These are phyloP conservation scores for Talaromyces sp. DNA, from an alignment of 2,329 filamentous ascomycete genomes.

Conservation along the genomic window DNA sequence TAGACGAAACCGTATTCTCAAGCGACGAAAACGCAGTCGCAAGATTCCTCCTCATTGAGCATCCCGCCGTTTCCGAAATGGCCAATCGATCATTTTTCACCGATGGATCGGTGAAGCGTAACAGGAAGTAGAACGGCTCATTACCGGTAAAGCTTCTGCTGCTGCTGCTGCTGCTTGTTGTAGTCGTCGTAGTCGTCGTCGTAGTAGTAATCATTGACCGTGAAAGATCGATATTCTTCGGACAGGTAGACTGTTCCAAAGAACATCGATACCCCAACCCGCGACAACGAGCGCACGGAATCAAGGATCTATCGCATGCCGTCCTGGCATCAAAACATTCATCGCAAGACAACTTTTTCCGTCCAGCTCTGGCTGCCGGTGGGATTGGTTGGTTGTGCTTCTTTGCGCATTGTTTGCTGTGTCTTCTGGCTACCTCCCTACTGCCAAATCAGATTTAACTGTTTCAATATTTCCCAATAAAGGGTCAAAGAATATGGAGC, in stretches of 20 bases:
- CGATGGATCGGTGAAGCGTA: slow-evolving; percentile 26
- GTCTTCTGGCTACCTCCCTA: slow-evolving; percentile 28
- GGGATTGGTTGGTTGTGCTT: slow-evolving; percentile 27
- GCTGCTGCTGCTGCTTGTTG: no score
- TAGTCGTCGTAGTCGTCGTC: neutral
- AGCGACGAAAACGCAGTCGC: slow-evolving; percentile 25
- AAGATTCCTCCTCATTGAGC: slow-evolving; percentile 24
- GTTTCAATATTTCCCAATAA: no score
- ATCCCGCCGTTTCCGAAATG: slow-evolving; percentile 28
- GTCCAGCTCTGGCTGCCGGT: slow-evolving; percentile 25
- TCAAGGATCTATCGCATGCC: slow-evolving; percentile 21
- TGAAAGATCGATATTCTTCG: neutral
- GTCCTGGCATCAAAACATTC: slow-evolving; percentile 24
- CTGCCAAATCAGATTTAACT: neutral
- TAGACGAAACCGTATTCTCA: slow-evolving; percentile 24
- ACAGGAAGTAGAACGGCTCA: slow-evolving; percentile 25
- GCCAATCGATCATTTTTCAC: slow-evolving; percentile 26
- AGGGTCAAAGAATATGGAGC: no score
- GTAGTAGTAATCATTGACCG: neutral
- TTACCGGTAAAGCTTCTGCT: neutral
- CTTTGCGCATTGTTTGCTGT: slow-evolving; percentile 27
- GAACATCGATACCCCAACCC: slow-evolving; percentile 21
- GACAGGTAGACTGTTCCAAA: slow-evolving; percentile 14
- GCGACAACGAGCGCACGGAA: slow-evolving; percentile 24
- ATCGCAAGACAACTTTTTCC: slow-evolving; percentile 29